phyloP scores from a whole-genome alignment of 805 yeast genomes.

The Candida sphagnicola region DNA sequence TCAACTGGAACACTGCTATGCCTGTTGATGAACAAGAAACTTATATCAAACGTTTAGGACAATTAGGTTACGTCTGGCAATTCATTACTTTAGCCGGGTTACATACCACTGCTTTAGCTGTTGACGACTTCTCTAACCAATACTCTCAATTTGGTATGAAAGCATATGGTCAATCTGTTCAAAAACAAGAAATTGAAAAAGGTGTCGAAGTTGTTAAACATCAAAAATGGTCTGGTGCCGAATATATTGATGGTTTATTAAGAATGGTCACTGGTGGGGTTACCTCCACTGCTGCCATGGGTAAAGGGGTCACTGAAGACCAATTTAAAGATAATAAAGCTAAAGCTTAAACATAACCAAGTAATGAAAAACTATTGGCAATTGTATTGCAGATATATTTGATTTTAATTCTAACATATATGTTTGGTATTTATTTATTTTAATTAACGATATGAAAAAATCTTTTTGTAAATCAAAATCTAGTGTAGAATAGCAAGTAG shows the following conservation, averaged over 20 bases:
- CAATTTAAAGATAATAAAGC: constrained; percentile 67
- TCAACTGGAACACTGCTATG: constrained; percentile 98
- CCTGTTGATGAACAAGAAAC: constrained; percentile 81
- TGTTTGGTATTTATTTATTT: constrained; percentile 3
- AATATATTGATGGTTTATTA: constrained; percentile 86
- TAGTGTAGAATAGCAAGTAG: too few species aligned
- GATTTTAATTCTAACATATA: not conserved
- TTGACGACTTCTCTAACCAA: constrained; percentile 76
- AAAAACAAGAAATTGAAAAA: constrained; percentile 78
- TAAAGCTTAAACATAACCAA: constrained; percentile 2
- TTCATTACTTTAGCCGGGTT: constrained; percentile 96
- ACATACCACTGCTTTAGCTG: constrained; percentile 92
- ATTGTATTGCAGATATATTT: not conserved
- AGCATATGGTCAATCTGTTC: constrained; percentile 88
- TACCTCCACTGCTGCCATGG: constrained; percentile 96
- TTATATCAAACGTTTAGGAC: constrained; percentile 79
- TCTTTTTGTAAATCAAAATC: too few species aligned
- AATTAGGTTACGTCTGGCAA: constrained; percentile 95
- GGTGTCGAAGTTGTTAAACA: constrained; percentile 96
- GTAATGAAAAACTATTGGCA: not conserved
- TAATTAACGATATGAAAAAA: not conserved
- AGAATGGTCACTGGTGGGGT: constrained; percentile 93
- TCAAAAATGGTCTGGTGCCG: constrained; percentile 99
- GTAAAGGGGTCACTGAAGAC: constrained; percentile 96
- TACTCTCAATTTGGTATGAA: constrained; percentile 86